Conservation (phyloP, 345 rosid species). For the Camelina neglecta region DNA sequence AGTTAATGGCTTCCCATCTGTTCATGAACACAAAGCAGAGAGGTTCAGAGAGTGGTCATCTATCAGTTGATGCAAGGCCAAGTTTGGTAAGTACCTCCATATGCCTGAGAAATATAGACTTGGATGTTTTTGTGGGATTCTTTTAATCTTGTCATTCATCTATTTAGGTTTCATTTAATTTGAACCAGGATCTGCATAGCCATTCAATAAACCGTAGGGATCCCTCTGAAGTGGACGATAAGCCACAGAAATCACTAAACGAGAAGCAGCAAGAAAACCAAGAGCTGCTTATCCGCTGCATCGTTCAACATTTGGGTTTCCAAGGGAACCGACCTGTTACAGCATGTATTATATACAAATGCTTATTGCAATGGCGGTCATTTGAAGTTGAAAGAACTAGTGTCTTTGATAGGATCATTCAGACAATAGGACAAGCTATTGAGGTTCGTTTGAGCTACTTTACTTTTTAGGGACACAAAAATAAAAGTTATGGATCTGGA, state of each 20-base stretch:
- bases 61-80: conserved; percentile 59
- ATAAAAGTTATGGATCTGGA: background rate
- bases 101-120: background rate
- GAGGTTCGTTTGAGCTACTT: conserved; percentile 54
- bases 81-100: conserved; percentile 48
- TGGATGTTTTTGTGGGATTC: background rate
- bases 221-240: conserved; percentile 66
- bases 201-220: conserved; percentile 72
- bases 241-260: conserved; percentile 81
- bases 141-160: background rate
- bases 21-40: conserved; percentile 53
- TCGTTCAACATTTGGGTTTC: conserved; percentile 85
- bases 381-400: conserved; percentile 93
- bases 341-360: conserved; percentile 91
- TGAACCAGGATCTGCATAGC: conserved; percentile 69
- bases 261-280: conserved; percentile 96
- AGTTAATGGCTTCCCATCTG: background rate
- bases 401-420: conserved; percentile 90
- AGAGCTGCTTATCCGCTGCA: conserved; percentile 89
- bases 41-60: conserved; percentile 69
- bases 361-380: conserved; percentile 94
- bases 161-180: background rate
- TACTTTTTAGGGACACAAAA: background rate
- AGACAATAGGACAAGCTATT: conserved; percentile 83
- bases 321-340: conserved; percentile 76